Conservation (phyloP, 805 yeast genomes). For the Cyberlindnera mississippiensis region DNA sequence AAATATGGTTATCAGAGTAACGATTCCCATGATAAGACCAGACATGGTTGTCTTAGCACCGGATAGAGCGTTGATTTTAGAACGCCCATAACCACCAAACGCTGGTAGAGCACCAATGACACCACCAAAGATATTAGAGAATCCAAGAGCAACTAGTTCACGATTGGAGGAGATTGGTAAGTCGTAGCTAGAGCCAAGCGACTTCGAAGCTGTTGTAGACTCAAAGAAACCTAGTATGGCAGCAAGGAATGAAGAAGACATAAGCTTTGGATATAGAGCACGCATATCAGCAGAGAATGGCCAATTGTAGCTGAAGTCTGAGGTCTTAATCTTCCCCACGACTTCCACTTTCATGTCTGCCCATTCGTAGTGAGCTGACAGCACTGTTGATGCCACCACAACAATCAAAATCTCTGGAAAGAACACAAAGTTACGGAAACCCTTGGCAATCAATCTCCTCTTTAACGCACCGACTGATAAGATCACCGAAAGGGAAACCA, state of each 20-base stretch:
- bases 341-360: conserved; percentile 56
- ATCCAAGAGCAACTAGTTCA: conserved; percentile 86
- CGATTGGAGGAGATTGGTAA: conserved; percentile 78
- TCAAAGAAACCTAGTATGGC: conserved; percentile 91
- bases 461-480: conserved; percentile 42
- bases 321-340: conserved; percentile 62
- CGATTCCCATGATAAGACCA: conserved; percentile 78
- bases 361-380: conserved; percentile 50
- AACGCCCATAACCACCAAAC: conserved; percentile 95
- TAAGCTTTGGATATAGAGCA: conserved; percentile 47
- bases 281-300: conserved; percentile 52
- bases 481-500: conserved; percentile 40
- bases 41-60: conserved; percentile 85
- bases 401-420: conserved; percentile 77
- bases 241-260: conserved; percentile 69
- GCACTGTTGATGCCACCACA: conserved; percentile 61
- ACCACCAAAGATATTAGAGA: conserved; percentile 59
- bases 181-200: conserved; percentile 72
- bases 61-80: conserved; percentile 80
- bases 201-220: conserved; percentile 87
- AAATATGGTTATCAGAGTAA: conserved; percentile 62
- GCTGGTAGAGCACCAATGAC: conserved; percentile 67
- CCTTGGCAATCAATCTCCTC: conserved; percentile 29
- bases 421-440: conserved; percentile 46
- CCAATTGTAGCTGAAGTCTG: conserved; percentile 44